Evolutionary conservation across 2,329 filamentous ascomycete species (phyloP), one percentile per base, ranked within the genome.

Genomic region (Aspergillus felis): DNA sequence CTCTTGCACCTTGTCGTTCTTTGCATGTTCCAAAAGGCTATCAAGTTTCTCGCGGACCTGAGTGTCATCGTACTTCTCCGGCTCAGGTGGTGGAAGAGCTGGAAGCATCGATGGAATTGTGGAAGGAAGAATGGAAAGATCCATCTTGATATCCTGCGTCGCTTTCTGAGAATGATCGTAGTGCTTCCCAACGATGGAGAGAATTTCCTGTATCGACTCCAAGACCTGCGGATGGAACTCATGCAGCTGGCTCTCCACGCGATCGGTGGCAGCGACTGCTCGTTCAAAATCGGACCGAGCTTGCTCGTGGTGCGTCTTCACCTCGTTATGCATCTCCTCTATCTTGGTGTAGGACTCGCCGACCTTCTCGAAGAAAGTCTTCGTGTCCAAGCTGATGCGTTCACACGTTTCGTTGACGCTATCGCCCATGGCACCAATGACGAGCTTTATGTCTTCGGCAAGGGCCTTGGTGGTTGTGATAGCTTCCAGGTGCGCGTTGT

Each of bases 151-250:
- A 55, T 89, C 85, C 55, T 86, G 80, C 1, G 80, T 77, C 0
- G 87, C 83, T 48, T 84, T 82, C 74, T 92, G 91, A 14, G 91
- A 89, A 69, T 96, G 90, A 65, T 96, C 91, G 67, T 89, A 96
- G 71, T 97, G 92, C 70, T 95, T 85, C 25, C 86, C 88, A 55
- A 96, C 90, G 25, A 95, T 82, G 7, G 86, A 80, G 42, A 95
- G 81, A n/a, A 97, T 86, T 66, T 97, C 90, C 66, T 91, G 89
- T 63, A 99, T 85, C 0, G 90, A 85, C 54, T 93, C 87, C 57
- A 97, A 83, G 63, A 97, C 89, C 76, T 95, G 89, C 1, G 94
- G 94, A 65, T 97, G 89, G 63, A 89, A 88, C 71, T 97, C 92
- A 8, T 84, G 84, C 29, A 96, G 83, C 57, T 94, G 87, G 58